A percentile compares a stretch with the other conserved stretches of the same genome.
phyloP scores from a whole-genome alignment of 306 rosid species.

The Quercus aquifolioides region DNA sequence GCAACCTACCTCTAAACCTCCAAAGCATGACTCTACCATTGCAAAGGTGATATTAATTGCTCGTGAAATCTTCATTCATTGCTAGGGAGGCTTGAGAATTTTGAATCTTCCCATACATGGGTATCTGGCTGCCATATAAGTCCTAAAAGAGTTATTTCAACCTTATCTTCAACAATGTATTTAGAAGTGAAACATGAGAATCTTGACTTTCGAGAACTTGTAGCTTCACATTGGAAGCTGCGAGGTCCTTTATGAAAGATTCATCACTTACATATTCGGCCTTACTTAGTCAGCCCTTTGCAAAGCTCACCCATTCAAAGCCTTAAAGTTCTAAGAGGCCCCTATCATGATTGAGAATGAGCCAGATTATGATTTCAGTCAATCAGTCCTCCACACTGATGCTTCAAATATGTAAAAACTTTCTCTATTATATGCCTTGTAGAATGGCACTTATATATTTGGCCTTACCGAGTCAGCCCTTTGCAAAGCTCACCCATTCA shows the following conservation, averaged over 20 bases:
- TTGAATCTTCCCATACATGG: background rate
- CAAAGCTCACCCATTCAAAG: background rate
- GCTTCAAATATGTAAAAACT: background rate
- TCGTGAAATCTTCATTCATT: background rate
- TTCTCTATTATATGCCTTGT: background rate
- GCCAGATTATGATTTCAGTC: background rate
- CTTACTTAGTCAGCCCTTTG: background rate
- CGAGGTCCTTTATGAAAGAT: background rate
- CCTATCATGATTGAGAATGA: background rate
- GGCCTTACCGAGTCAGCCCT: background rate
- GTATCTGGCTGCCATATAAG: background rate
- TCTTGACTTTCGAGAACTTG: background rate
- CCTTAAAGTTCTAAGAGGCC: background rate
- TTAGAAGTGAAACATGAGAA: background rate
- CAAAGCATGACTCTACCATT: background rate
- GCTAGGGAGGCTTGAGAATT: background rate
- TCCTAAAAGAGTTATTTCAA: background rate
- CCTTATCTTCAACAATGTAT: background rate
- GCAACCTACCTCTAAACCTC: background rate
- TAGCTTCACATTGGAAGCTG: background rate
- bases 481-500: background rate
- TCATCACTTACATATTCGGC: background rate
- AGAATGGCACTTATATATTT: background rate
- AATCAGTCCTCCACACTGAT: background rate
- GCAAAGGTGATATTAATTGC: background rate